phyloP scores from a whole-genome alignment of 805 yeast species.

The Hanseniaspora pseudoguilliermondii region DNA sequence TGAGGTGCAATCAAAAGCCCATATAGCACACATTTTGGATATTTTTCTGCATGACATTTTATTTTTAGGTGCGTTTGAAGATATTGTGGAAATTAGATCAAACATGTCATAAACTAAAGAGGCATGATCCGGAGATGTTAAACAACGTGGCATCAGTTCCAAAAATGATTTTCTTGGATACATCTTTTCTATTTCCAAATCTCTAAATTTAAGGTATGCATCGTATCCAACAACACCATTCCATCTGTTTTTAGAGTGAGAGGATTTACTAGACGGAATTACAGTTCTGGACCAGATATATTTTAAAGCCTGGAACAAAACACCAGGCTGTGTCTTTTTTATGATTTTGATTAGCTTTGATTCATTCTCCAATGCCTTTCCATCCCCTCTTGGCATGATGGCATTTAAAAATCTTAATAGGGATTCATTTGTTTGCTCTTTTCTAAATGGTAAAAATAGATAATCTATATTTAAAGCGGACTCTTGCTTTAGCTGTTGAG shows the following conservation, averaged over 20 bases:
- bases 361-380: slow-evolving; percentile 34
- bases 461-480: slow-evolving; percentile 64
- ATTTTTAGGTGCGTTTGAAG: slow-evolving; percentile 67
- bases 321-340: slow-evolving; percentile 48
- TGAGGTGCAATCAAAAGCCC: slow-evolving; percentile 55
- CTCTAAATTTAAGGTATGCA: slow-evolving; percentile 56
- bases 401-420: slow-evolving; percentile 44
- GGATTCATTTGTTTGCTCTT: slow-evolving; percentile 49
- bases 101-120: slow-evolving; percentile 79
- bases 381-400: slow-evolving; percentile 47
- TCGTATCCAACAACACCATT: slow-evolving; percentile 74
- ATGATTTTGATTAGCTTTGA: slow-evolving; percentile 33
- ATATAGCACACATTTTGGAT: slow-evolving; percentile 67
- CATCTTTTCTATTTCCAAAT: slow-evolving; percentile 49
- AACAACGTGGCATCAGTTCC: slow-evolving; percentile 71
- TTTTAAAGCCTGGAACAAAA: slow-evolving; percentile 60
- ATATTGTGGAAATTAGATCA: slow-evolving; percentile 62
- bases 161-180: slow-evolving; percentile 64
- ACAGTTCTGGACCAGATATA: slow-evolving; percentile 71
- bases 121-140: slow-evolving; percentile 76
- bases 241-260: slow-evolving; percentile 29
- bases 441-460: slow-evolving; percentile 63
- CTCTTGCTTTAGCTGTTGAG: slow-evolving; percentile 51
- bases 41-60: slow-evolving; percentile 69
- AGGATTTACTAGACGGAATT: not conserved